Base-by-base conservation (phyloP, 208 protist species). In the Acanthamoeba healyi region DNA sequence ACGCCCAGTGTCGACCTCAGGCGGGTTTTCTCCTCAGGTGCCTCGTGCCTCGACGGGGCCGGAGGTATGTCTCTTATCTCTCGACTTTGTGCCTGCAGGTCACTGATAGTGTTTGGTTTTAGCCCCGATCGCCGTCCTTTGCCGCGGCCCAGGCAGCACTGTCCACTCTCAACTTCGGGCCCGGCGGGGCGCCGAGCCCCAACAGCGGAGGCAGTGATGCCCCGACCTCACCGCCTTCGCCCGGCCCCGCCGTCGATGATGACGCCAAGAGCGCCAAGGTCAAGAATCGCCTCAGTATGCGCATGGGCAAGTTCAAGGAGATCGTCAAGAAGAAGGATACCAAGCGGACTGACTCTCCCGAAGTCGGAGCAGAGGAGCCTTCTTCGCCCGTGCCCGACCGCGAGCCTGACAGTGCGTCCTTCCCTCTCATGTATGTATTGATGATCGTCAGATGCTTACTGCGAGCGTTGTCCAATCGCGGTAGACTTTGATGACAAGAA, bases 271-370 rank as follows among this genome's bases (percentile, higher is more conserved):
- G 38, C 74, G 74, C 74, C 51, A 91, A 91, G 42, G 61, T 46
- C 56, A 91, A 91, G 56, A 91, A 91, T 44, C 46, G 84, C 32
- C 61, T 91, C 56, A 91, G 84, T n/a, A n/a, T 91, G 46, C 32
- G 61, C 34, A 91, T 91, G 84, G 74, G 61, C 56, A 91, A 91
- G 40, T 54, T 91, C 46, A 72, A 63, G 42, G 84, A 63, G 26
- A 91, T 74, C 29, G 61, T 91, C 1, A 91, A 91, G 61, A 91
- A 65, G 40, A 91, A 91, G 42, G 61, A 70, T 24, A 14, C 22
- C 51, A 72, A 91, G 54, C 19, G 22, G 22, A 22, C 36, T 22
- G 84, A 91, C 34, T 40, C 82, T 7, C 32, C 84, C 36, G 84
- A 91, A 1, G 26, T n/a, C 26, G 34, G 22, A 3, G 49, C 51